Evolutionary conservation across 495 filamentous ascomycete species (phyloP), one percentile per base, ranked within the genome.

Genomic region (Viridothelium virens): DNA sequence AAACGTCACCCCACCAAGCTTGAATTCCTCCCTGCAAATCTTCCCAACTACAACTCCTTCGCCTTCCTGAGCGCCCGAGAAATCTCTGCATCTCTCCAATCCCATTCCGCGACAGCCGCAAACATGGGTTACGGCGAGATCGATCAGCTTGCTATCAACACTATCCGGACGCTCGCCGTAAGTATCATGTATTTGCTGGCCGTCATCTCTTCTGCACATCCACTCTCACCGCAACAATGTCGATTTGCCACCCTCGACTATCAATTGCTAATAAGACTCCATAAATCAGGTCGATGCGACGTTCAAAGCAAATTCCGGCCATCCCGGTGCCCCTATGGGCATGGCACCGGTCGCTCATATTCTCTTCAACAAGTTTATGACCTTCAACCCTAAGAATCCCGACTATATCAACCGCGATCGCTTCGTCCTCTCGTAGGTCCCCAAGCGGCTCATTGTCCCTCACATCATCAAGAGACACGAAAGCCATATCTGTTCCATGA

Each of bases 301-400:
- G 77, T 87, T 87, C 78, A 86, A 89, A 76, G 90, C 93, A 74
- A 97, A 97, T 84, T 96, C 92, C 70, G 94, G 94, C 75, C 94
- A 99, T 82, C 94, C 94, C 76, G 94, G 94, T 83, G 94, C 94
- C 73, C 94, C 94, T 71, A 99, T 99, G 92, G 92, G 92, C 81
- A 91, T 98, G 94, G 94, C 94, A 74, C 94, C 95, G 59, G 86
- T 92, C 73, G 86, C 94, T 78, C 94, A 99, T 85, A 89, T 99
- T 74, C 89, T 99, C 71, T 99, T 91, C 83, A 96, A 96, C 85
- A 93, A 91, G 79, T 92, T 96, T 85, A 92, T 99, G 94, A 94
- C 79, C 74, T 99, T 97, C 85, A 99, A 99, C 87, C 94, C 94
- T 68, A 92, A 96, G 86, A 97, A 96, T 84, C 91, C 95, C 65